A percentile compares a stretch with the other conserved stretches of the same genome.
These are phyloP conservation scores for Davidsoniella eucalypti DNA, from an alignment of 2,329 filamentous ascomycete species.

Conservation along the genomic window DNA sequence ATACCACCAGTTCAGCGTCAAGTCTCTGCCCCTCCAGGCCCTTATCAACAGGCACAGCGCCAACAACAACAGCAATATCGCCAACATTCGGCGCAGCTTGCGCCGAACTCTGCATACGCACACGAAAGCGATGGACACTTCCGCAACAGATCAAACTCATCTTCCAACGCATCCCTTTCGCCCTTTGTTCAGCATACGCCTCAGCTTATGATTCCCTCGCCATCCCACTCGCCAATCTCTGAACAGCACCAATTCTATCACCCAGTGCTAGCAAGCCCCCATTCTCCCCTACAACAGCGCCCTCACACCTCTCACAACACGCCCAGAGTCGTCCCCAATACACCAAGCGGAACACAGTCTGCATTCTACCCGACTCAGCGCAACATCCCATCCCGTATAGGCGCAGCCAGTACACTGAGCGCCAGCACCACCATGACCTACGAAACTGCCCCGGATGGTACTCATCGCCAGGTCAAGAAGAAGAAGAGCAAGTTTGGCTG, in stretches of 20 bases:
- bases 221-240: conserved; percentile 20
- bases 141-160: conserved; percentile 21
- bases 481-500: conserved; percentile 52
- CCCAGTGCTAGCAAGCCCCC: conserved; percentile 44
- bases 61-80: conserved; percentile 1
- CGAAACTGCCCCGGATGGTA: conserved; percentile 20
- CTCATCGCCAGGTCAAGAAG: conserved; percentile 37
- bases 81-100: conserved; percentile 19
- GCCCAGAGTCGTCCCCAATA: conserved; percentile 12
- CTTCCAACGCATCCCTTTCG: conserved; percentile 18
- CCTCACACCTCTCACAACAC: conserved; percentile 33
- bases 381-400: conserved; percentile 36
- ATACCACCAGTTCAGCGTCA: conserved; percentile 27
- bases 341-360: conserved; percentile 15
- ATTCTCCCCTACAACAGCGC: conserved; percentile 45
- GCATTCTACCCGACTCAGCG: conserved; percentile 23
- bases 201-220: conserved; percentile 13
- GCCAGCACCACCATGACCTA: conserved; percentile 33
- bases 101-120: conserved; percentile 31
- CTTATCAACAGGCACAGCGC: conserved; percentile 15
- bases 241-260: conserved; percentile 37
- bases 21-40: conserved; percentile 20
- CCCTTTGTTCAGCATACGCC: conserved; percentile 11
- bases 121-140: conserved; percentile 29
- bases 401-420: conserved; percentile 40